Conservation (phyloP, 148 eudicot species). For the Linanthus parryae region DNA sequence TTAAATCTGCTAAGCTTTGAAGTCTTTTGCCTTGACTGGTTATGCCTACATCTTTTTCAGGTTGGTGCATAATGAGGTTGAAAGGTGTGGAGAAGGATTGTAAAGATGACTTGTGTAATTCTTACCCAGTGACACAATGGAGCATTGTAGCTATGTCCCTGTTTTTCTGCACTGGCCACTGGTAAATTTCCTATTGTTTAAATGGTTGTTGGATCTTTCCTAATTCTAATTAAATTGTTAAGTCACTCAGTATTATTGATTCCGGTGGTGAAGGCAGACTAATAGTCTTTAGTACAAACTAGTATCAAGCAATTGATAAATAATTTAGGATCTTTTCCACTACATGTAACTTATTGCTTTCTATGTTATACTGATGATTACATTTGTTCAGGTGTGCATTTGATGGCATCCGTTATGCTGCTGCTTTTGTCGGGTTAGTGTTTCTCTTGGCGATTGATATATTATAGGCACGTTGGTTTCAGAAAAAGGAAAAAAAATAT, state of each 20-base stretch:
- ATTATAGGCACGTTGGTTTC: neutral
- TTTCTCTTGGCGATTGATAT: neutral
- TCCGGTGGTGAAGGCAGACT: neutral
- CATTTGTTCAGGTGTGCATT: slow-evolving; percentile 78
- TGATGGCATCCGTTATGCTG: slow-evolving; percentile 94
- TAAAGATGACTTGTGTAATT: slow-evolving; percentile 26
- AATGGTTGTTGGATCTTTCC: no score
- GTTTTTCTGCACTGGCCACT: slow-evolving; percentile 92
- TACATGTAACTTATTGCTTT: neutral
- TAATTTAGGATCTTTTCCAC: neutral
- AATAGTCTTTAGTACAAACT: no score
- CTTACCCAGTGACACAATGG: slow-evolving; percentile 82
- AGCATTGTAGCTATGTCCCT: slow-evolving; percentile 71
- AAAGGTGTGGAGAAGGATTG: slow-evolving; percentile 39
- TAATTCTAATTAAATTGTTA: neutral
- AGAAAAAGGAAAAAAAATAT: no score
- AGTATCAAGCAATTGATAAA: neutral
- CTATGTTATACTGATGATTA: neutral
- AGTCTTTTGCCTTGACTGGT: neutral
- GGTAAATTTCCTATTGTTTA: slow-evolving; percentile 42
- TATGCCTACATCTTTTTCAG: slow-evolving; percentile 25
- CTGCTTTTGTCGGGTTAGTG: slow-evolving; percentile 91
- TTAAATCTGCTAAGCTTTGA: no score
- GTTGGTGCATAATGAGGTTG: slow-evolving; percentile 67
- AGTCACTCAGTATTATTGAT: slow-evolving; percentile 1